Base-by-base conservation (phyloP, 2,329 filamentous ascomycete species). In the Botryotinia narcissicola region DNA sequence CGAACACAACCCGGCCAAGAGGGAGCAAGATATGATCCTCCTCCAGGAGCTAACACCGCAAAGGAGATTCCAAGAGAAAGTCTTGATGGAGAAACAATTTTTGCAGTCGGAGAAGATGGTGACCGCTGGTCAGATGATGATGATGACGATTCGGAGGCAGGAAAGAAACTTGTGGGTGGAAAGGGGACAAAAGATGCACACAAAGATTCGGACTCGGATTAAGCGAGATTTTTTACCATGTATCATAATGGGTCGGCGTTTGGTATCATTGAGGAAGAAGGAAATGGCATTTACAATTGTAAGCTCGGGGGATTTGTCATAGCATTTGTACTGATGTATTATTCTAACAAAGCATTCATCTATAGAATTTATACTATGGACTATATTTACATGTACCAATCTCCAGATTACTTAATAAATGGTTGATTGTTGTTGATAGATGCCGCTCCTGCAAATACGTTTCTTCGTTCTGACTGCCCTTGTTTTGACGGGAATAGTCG, bases 81-180 rank as follows among this genome's bases (percentile, higher is more conserved):
- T 69, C 84, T 93, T 48, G 95, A 98, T 75, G 94, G 94, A 18
- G 96, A 98, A 84, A 97, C 95, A 0, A 97, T 98, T 75, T 98
- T 98, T 79, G 95, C 95, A 1, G 93, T 98, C 18, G 95, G 94
- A 18, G 95, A 97, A 79, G 92, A 92, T 72, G 89, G 80, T 20
- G 94, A 96, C 80, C 93, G 91, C 80, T 95, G 94, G 86, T 94
- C 92, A 25, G 93, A 93, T 73, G 91, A 93, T 73, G 92, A 91
- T 32, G 85, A 87, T 48, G 86, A 87, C 75, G 66, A 90, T 91
- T 76, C 89, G 90, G 73, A 88, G 82, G 67, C 84, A 87, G 77
- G 82, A 82, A 73, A 70, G 44, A 84, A 85, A 72, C 82, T 89
- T 73, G 88, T 87, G 32, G 62, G 70, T 40, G 71, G 71, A 29